Base-by-base conservation (phyloP, 305 asterid genomes). In the Plantago lanceolata region DNA sequence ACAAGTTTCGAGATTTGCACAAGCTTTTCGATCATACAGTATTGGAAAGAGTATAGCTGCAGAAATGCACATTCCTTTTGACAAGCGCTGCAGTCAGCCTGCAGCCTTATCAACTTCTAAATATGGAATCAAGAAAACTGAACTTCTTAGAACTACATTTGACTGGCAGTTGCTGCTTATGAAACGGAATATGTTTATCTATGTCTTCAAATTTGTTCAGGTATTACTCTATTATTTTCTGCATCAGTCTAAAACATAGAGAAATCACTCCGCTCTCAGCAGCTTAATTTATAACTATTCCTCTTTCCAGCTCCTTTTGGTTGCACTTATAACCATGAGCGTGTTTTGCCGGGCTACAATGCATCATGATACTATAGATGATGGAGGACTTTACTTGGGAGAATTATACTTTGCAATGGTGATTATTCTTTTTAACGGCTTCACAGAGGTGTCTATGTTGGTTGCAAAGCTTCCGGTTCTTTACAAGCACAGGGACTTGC, bases 381-480 rank as follows among this genome's bases (percentile, higher is more conserved):
- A 93, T 71, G 98, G 87, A 77, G 97, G 98, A 45, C 83, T 82
- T 57, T 93, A 87, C 77, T 81, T 93, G 71, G 98, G 98, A 55
- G 90, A 71, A 63, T 67, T 93, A 60, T 93, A 87, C 52, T 93
- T 85, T 68, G 78, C 97, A 12, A 87, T 85, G 91, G 91, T 93
- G 76, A 89, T 93, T 71, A 77, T 93, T 67, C 94, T 93, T 73
- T 87, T 87, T 71, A 87, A 92, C 79, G 98, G 98, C 61, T 87
- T 92, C 80, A 86, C 98, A 7, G 98, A 92, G 84, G 95, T 92
- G 50, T 82, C 98, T 70, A 82, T 92, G 98, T 77, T 85, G 73
- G 88, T 92, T 63, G 85, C 89, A 66, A 92, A 87, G 81, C 97
- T 92, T 73, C 96, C 97, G 2, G 74, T 92, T 59, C 82, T 92